phyloP scores from a whole-genome alignment of 768 basidiomycete species.

The Neoboletus brunneissimus region DNA sequence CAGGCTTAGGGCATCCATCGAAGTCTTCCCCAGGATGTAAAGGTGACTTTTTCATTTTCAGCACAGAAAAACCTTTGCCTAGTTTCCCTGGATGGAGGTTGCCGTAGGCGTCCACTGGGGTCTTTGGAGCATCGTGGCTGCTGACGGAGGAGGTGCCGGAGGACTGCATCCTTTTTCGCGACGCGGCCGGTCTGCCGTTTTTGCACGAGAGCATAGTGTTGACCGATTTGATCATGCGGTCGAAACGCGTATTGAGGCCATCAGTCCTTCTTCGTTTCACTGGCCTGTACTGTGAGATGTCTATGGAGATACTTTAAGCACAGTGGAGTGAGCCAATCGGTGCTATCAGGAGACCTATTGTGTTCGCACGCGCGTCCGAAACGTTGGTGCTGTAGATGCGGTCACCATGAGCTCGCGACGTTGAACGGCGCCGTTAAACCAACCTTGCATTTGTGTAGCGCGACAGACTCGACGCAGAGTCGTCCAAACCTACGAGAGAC shows the following conservation, averaged over 20 bases:
- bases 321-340: neutral
- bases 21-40: conserved; percentile 3
- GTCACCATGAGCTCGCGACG: neutral
- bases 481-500: neutral
- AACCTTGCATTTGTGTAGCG: conserved; percentile 10
- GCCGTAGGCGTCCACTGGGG: conserved; percentile 41
- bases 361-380: neutral
- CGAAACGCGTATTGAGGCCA: conserved; percentile 58
- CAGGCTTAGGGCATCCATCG: conserved; percentile 6
- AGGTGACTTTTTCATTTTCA: conserved; percentile 37
- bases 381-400: neutral
- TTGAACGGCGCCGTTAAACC: neutral
- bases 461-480: conserved; percentile 16
- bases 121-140: conserved; percentile 40
- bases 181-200: conserved; percentile 17
- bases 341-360: conserved; percentile 13
- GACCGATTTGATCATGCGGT: conserved; percentile 65
- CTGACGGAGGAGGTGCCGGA: conserved; percentile 45
- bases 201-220: conserved; percentile 35
- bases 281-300: conserved; percentile 7
- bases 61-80: conserved; percentile 40
- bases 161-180: conserved; percentile 36
- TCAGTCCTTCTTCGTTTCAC: conserved; percentile 49
- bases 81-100: conserved; percentile 33
- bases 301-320: conserved; percentile 7